A percentile compares a stretch with the other conserved stretches of the same genome.
These are phyloP conservation scores for Platanus orientalis DNA, from an alignment of 164 flowering plant genomes.

Conservation along the genomic window DNA sequence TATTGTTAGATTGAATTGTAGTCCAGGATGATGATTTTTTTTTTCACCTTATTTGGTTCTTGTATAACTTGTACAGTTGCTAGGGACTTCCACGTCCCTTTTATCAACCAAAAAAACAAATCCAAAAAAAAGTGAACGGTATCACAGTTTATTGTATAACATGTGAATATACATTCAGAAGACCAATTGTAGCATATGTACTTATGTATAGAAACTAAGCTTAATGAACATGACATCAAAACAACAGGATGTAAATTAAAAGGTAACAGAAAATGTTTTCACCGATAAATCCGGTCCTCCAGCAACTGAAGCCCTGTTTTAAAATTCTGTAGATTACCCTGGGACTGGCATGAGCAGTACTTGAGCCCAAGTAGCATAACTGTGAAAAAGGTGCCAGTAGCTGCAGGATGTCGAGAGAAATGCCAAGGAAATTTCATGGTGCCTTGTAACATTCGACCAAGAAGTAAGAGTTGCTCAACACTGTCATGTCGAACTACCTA, in stretches of 20 bases:
- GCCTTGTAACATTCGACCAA: slow-evolving; percentile 90
- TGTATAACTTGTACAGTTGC: too few relatives aligned
- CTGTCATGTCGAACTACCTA: slow-evolving; percentile 87
- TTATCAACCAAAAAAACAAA: too few relatives aligned
- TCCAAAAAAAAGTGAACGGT: too few relatives aligned
- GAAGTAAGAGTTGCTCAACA: slow-evolving; percentile 83
- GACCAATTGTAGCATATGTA: too few relatives aligned
- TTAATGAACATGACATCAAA: too few relatives aligned
- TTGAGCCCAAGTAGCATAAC: slow-evolving; percentile 96
- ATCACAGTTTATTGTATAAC: too few relatives aligned
- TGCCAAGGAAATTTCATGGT: slow-evolving; percentile 74
- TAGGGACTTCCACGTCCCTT: too few relatives aligned
- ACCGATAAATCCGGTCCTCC: slow-evolving; percentile 93
- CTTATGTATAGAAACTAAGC: too few relatives aligned
- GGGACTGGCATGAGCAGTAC: slow-evolving; percentile 77
- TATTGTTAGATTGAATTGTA: too few relatives aligned
- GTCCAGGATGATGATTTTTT: too few relatives aligned
- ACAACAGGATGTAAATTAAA: background rate
- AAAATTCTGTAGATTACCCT: slow-evolving; percentile 60
- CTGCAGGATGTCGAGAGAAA: slow-evolving; percentile 94
- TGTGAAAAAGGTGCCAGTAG: slow-evolving; percentile 95
- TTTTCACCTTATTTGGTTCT: too few relatives aligned
- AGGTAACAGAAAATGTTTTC: slow-evolving; percentile 7
- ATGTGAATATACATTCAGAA: too few relatives aligned
- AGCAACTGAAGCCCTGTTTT: slow-evolving; percentile 76